A percentile compares a stretch with the other conserved stretches of the same genome.
These are phyloP conservation scores for Karstenula rhodostoma DNA, from an alignment of 2,329 filamentous ascomycete species.

Conservation along the genomic window DNA sequence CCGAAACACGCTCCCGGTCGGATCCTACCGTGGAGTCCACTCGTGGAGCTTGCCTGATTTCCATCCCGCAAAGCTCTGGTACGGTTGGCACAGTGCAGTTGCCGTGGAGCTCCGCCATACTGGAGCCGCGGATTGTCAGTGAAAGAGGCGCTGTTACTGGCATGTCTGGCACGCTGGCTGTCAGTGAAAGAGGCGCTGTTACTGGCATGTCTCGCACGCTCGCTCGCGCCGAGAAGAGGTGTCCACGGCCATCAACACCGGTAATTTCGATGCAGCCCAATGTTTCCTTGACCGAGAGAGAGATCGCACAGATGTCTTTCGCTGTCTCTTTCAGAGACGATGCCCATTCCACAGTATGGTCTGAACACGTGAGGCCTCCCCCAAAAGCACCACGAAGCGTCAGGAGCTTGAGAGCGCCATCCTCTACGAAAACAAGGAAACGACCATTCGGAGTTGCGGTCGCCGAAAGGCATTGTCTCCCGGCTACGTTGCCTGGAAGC, in stretches of 20 bases:
- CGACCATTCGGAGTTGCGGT: slow-evolving; percentile 24
- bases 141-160: slow-evolving; percentile 10
- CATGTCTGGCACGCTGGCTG: slow-evolving; percentile 25
- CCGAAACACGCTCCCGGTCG: not conserved
- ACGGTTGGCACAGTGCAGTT: slow-evolving; percentile 3
- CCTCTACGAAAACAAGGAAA: slow-evolving; percentile 27
- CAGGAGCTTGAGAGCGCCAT: slow-evolving; percentile 22
- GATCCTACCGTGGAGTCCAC: not conserved
- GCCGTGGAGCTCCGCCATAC: slow-evolving; percentile 7
- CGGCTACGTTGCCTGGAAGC: slow-evolving; percentile 18
- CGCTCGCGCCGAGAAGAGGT: slow-evolving; percentile 23
- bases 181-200: slow-evolving; percentile 2
- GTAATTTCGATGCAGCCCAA: slow-evolving; percentile 24
- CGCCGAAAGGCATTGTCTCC: slow-evolving; percentile 23
- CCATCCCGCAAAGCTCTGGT: slow-evolving; percentile 8
- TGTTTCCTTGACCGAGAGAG: slow-evolving; percentile 25
- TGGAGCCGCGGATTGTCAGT: not conserved
- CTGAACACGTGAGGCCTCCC: slow-evolving; percentile 25
- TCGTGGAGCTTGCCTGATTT: not conserved
- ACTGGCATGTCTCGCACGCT: slow-evolving; percentile 25
- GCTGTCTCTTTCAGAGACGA: slow-evolving; percentile 17
- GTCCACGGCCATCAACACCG: slow-evolving; percentile 28
- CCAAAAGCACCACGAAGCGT: slow-evolving; percentile 18
- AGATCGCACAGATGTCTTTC: slow-evolving; percentile 20
- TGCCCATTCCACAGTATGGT: slow-evolving; percentile 14